phyloP scores from a whole-genome alignment of 2,329 filamentous ascomycete species.

The Penicillium psychrosexuale region DNA sequence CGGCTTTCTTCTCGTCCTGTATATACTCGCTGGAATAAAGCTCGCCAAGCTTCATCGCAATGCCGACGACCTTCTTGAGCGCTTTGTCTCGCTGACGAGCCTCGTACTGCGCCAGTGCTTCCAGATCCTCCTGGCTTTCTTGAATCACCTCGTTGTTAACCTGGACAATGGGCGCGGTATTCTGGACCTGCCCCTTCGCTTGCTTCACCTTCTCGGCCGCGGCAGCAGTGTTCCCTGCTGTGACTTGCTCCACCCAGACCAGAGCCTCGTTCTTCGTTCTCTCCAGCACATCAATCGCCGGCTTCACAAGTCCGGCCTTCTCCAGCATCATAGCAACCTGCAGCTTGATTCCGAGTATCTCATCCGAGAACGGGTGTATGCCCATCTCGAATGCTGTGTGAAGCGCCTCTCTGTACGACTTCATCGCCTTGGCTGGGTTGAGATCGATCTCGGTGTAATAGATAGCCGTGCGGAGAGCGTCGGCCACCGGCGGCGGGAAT shows the following conservation, averaged over 20 bases:
- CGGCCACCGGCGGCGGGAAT: conserved; percentile 46
- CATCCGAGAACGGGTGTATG: conserved; percentile 86
- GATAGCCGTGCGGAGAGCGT: conserved; percentile 73
- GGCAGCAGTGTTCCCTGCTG: conserved; percentile 19
- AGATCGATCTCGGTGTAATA: conserved; percentile 79
- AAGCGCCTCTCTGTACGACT: conserved; percentile 79
- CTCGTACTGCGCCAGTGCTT: conserved; percentile 29
- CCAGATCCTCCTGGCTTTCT: conserved; percentile 23
- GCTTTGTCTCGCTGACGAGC: conserved; percentile 59
- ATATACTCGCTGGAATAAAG: conserved; percentile 76
- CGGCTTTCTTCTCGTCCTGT: conserved; percentile 68
- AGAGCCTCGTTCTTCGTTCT: conserved; percentile 68
- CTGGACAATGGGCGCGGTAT: conserved; percentile 20
- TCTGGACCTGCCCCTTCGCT: conserved; percentile 19
- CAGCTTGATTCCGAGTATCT: conserved; percentile 85
- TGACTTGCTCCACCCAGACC: conserved; percentile 35
- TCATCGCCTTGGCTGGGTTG: conserved; percentile 72
- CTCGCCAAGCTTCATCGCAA: conserved; percentile 79
- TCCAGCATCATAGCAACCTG: conserved; percentile 78
- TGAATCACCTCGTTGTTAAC: conserved; percentile 21
- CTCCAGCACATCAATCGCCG: conserved; percentile 74
- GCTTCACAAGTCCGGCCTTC: conserved; percentile 65
- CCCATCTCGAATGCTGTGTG: conserved; percentile 67
- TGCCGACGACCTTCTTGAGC: conserved; percentile 69
- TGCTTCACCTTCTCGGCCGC: conserved; percentile 11